A percentile compares a stretch with the other conserved stretches of the same genome.
Evolutionary conservation across 129 eudicot species (phyloP).

Genomic region (Apium graveolens): DNA sequence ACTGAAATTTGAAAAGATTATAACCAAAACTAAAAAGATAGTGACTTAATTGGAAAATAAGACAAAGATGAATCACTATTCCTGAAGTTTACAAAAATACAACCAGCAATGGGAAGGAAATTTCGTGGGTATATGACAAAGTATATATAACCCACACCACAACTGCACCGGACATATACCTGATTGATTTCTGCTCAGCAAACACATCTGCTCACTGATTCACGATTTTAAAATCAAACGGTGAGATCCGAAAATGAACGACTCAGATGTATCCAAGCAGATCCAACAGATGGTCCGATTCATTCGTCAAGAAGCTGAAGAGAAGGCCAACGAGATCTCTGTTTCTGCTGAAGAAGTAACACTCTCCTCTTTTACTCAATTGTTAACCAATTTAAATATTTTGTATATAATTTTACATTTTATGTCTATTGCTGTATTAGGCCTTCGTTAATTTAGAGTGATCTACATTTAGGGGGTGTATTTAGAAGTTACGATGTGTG

Average conservation of each 20-base stretch:
- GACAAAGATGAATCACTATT: too few relatives aligned
- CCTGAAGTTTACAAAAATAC: too few relatives aligned
- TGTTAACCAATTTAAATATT: neutral
- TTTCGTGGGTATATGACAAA: neutral
- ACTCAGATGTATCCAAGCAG: slow-evolving; percentile 57
- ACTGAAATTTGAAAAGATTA: too few relatives aligned
- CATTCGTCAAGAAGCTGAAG: slow-evolving; percentile 68
- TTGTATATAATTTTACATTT: too few relatives aligned
- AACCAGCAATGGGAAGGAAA: neutral
- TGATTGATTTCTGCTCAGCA: neutral
- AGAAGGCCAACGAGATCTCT: slow-evolving; percentile 69
- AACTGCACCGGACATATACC: neutral
- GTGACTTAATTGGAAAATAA: neutral
- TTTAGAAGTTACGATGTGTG: too few relatives aligned
- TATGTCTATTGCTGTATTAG: neutral
- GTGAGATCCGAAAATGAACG: slow-evolving; percentile 37
- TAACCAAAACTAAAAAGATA: too few relatives aligned
- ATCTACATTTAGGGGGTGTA: too few relatives aligned
- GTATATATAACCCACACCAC: neutral
- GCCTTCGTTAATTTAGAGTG: neutral
- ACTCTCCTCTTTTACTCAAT: neutral
- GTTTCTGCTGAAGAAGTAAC: slow-evolving; percentile 61
- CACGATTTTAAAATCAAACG: neutral
- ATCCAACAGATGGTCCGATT: slow-evolving; percentile 67
- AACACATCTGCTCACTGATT: neutral